Evolutionary conservation across 768 basidiomycete genomes (phyloP).

Genomic region (Rhizopogon rudus): DNA sequence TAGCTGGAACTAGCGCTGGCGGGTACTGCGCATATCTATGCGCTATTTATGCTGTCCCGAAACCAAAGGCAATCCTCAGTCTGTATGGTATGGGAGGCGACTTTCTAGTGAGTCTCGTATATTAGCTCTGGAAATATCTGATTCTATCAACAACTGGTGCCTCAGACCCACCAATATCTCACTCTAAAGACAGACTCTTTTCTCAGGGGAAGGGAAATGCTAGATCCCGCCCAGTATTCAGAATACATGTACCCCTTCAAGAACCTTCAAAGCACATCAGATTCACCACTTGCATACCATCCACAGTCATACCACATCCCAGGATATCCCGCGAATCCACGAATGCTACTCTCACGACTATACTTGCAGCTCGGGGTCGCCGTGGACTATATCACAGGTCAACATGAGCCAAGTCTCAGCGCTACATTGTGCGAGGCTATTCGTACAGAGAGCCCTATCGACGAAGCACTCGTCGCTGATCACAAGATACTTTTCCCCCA

Average conservation of each 20-base stretch:
- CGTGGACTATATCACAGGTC: slow-evolving; percentile 54
- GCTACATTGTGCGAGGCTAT: slow-evolving; percentile 25
- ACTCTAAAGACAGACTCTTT: slow-evolving; percentile 43
- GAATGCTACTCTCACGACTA: slow-evolving; percentile 52
- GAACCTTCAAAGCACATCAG: slow-evolving; percentile 24
- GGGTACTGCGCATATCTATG: slow-evolving; percentile 62
- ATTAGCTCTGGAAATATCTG: not conserved
- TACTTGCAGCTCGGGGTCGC: slow-evolving; percentile 55
- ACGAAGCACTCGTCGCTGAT: slow-evolving; percentile 2
- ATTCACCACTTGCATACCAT: slow-evolving; percentile 45
- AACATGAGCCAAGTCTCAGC: slow-evolving; percentile 43
- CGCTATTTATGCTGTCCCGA: slow-evolving; percentile 47
- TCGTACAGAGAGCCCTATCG: slow-evolving; percentile 19
- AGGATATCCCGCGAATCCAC: slow-evolving; percentile 57
- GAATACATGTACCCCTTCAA: slow-evolving; percentile 43
- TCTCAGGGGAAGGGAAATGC: slow-evolving; percentile 49
- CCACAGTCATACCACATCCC: slow-evolving; percentile 41
- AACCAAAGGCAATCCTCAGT: slow-evolving; percentile 49
- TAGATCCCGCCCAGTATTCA: slow-evolving; percentile 42
- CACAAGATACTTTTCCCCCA: slow-evolving; percentile 44
- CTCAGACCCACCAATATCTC: slow-evolving; percentile 49
- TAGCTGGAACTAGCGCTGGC: slow-evolving; percentile 56
- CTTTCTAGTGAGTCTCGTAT: slow-evolving; percentile 32
- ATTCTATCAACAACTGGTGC: not conserved
- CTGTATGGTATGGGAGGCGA: slow-evolving; percentile 66